A percentile compares a stretch with the other conserved stretches of the same genome.
Evolutionary conservation across 768 basidiomycete genomes (phyloP).

Genomic region (Boletus reticulatus): DNA sequence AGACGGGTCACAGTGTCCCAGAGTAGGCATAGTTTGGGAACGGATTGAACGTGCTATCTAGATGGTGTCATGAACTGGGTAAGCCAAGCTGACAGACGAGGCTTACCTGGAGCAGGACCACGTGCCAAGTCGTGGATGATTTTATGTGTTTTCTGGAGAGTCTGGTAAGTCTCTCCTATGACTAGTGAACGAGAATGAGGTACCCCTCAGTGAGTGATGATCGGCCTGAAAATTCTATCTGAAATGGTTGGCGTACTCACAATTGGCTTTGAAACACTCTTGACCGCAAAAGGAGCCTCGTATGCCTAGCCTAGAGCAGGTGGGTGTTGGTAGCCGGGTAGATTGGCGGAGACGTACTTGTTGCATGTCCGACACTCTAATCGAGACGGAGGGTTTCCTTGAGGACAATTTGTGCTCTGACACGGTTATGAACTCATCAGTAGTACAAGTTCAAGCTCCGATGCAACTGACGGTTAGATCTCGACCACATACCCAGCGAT

Average conservation of each 20-base stretch:
- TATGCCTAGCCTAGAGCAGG: constrained; percentile 62
- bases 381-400: constrained; percentile 80
- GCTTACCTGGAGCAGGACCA: constrained; percentile 22
- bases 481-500: too few species aligned
- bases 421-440: constrained; percentile 46
- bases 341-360: constrained; percentile 56
- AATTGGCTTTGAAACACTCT: constrained; percentile 93
- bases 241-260: constrained; percentile 47
- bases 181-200: background rate
- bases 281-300: constrained; percentile 88
- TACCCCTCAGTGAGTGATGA: constrained; percentile 28
- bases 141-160: constrained; percentile 76
- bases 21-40: constrained; percentile 78
- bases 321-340: constrained; percentile 6
- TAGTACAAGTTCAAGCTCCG: too few species aligned
- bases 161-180: background rate
- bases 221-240: background rate
- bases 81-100: background rate
- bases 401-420: constrained; percentile 69
- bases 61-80: background rate
- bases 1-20: constrained; percentile 75
- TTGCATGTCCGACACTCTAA: constrained; percentile 93
- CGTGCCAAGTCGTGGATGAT: constrained; percentile 63
- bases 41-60: constrained; percentile 79
- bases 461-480: too few species aligned